Base-by-base conservation (phyloP, 495 filamentous ascomycete species). In the Evernia prunastri region DNA sequence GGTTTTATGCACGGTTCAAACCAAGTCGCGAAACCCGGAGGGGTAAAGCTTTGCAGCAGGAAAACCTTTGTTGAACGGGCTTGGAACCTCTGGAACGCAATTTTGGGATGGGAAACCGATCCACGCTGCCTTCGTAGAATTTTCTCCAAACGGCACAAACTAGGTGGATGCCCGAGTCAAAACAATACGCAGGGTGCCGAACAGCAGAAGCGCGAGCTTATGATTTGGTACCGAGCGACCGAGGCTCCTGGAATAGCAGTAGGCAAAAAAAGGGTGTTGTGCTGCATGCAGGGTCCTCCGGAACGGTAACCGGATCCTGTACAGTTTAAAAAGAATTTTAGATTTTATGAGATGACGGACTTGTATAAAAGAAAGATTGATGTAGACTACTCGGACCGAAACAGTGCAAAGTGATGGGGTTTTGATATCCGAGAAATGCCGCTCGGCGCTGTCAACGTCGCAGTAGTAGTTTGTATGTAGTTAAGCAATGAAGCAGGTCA, bases 381-480 rank as follows among this genome's bases (percentile, higher is more conserved):
- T 5, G 37, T 39, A 12, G 42, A n/a, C n/a, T n/a, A n/a, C n/a
- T n/a, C n/a, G 3, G 40, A 43, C 40, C 15, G 40, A 49, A 23
- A 49, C 45, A 49, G 23, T 11, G 45, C 0, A 15, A 13, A 23
- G 25, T 0, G 9, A 2, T 5, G 3, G 23, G 11, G n/a, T n/a
- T n/a, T 27, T 1, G 11, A 49, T 6, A 49, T 62, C 60, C 60
- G 60, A 62, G 17, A 54, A 31, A 42, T 56, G 45, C 60, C 60
- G 60, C 60, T 62, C 25, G 40, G 60, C 40, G 47, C 36, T 62
- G 60, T 62, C 60, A 62, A 62, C 20, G 45, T 40, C 17, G 51
- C 51, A 63, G 33, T 23, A 63, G 49, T 29, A 39, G 13, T 11
- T 31, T 27, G 33, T n/a, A 33, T 29, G 37, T 60, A 39, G 29